Conservation (phyloP, 257 asterid genomes). For the Cruciata laevipes region DNA sequence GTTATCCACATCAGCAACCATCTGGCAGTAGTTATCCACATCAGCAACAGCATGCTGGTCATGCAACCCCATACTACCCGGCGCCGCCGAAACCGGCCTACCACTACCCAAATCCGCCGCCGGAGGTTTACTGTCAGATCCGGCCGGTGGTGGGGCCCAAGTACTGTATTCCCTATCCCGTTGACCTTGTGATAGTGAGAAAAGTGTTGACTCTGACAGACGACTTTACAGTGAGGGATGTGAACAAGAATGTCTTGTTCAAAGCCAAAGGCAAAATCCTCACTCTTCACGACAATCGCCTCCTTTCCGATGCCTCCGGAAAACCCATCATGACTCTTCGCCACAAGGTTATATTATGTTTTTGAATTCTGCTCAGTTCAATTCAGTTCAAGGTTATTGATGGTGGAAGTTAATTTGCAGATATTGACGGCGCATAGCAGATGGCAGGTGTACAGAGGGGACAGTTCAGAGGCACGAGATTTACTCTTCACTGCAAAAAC, state of each 20-base stretch:
- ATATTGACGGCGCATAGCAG: not conserved
- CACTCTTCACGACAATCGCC: constrained; percentile 16
- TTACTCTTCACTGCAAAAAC: constrained; percentile 18
- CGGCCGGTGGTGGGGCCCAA: constrained; percentile 12
- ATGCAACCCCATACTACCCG: not conserved
- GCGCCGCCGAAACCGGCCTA: not conserved
- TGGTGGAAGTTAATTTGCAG: not conserved
- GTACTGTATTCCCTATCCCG: constrained; percentile 8
- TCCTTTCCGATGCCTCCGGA: constrained; percentile 16
- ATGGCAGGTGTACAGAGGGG: constrained; percentile 14
- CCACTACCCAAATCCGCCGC: not conserved
- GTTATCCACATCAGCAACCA: too few species aligned
- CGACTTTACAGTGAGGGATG: constrained; percentile 17
- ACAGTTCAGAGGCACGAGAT: constrained; percentile 11
- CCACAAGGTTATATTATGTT: constrained; percentile 2
- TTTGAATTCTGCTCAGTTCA: too few species aligned
- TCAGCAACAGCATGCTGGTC: not conserved
- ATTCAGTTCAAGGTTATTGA: too few species aligned
- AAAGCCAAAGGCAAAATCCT: constrained; percentile 16
- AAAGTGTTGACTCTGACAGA: constrained; percentile 18
- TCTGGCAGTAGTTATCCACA: not conserved
- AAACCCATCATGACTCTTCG: constrained; percentile 17
- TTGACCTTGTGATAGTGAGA: constrained; percentile 12
- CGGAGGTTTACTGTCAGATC: not conserved
- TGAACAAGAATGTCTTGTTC: constrained; percentile 10